Percentiles rank a stretch among this genome's conserved stretches.
phyloP scores from a whole-genome alignment of 2,329 filamentous ascomycete genomes.

The Plectosphaerella sp. region DNA sequence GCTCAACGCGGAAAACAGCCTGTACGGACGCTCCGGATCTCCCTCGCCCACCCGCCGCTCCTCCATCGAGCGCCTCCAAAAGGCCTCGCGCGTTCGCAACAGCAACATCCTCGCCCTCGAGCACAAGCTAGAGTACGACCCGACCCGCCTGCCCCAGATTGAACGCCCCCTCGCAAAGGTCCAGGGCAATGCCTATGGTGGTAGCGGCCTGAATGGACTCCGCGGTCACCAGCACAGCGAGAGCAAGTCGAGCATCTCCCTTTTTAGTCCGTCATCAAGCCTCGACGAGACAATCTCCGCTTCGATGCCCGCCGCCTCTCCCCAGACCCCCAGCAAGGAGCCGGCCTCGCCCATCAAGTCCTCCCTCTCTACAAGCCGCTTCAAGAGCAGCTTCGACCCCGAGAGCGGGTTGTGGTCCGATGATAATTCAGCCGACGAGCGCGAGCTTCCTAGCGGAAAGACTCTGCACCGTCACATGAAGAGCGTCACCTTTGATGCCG shows the following conservation, averaged over 20 bases:
- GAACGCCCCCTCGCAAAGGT: conserved; percentile 78
- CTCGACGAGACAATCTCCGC: conserved; percentile 6
- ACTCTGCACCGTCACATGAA: conserved; percentile 81
- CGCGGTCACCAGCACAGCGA: conserved; percentile 49
- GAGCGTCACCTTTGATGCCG: conserved; percentile 94
- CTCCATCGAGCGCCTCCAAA: conserved; percentile 93
- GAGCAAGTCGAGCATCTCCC: conserved; percentile 57
- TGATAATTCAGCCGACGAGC: conserved; percentile 55
- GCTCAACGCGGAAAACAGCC: conserved; percentile 64
- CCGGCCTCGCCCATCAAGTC: conserved; percentile 83
- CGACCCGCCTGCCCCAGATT: conserved; percentile 68
- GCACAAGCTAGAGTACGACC: conserved; percentile 89
- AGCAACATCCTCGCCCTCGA: conserved; percentile 95
- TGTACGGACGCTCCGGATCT: conserved; percentile 54
- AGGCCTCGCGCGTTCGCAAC: conserved; percentile 93
- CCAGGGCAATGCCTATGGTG: conserved; percentile 67
- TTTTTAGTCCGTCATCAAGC: conserved; percentile 44
- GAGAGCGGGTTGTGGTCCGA: conserved; percentile 66
- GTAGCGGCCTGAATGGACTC: conserved; percentile 48
- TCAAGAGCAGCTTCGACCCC: conserved; percentile 65
- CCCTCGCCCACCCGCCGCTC: conserved; percentile 74
- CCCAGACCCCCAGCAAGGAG: conserved; percentile 42
- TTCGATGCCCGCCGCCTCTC: conserved; percentile 20
- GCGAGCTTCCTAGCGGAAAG: conserved; percentile 59
- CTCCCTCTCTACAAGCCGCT: conserved; percentile 67